Conservation (phyloP, 768 basidiomycete genomes). For the Trametopsis cervina region DNA sequence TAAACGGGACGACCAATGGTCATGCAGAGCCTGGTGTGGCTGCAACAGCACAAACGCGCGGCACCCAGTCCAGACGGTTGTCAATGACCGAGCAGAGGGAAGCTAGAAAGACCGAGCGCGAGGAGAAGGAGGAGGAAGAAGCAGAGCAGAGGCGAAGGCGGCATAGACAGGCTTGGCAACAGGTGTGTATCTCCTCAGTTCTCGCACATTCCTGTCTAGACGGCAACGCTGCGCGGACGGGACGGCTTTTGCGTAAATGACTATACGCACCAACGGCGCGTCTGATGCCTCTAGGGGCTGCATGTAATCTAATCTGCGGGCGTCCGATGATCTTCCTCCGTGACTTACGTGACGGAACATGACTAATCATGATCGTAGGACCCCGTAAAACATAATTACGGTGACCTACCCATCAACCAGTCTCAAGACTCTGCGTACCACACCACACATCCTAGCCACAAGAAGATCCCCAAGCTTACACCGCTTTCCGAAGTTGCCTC, state of each 20-base stretch:
- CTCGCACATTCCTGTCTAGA: neutral
- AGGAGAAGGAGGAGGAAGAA: conserved; percentile 17
- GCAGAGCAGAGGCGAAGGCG: conserved; percentile 11
- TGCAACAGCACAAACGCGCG: neutral
- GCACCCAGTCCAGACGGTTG: conserved; percentile 1
- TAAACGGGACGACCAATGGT: no score
- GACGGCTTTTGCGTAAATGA: neutral
- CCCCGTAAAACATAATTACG: conserved; percentile 45
- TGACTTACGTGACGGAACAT: neutral
- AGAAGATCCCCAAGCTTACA: neutral
- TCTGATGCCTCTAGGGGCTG: no score
- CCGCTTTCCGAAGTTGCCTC: conserved; percentile 33
- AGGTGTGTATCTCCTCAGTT: neutral
- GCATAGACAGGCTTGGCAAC: conserved; percentile 14
- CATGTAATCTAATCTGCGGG: no score
- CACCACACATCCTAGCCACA: neutral
- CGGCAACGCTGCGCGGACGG: neutral
- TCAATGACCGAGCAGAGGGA: conserved; percentile 22
- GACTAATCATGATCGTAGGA: conserved; percentile 17
- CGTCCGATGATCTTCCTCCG: no score
- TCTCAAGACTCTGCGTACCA: conserved; percentile 42
- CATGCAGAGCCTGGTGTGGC: no score
- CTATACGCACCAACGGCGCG: neutral
- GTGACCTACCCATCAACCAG: conserved; percentile 82
- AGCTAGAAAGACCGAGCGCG: conserved; percentile 17